Evolutionary conservation across 495 filamentous ascomycete genomes (phyloP), one percentile per base, ranked within the genome.

Genomic region (Aspergillus sclerotioniger): DNA sequence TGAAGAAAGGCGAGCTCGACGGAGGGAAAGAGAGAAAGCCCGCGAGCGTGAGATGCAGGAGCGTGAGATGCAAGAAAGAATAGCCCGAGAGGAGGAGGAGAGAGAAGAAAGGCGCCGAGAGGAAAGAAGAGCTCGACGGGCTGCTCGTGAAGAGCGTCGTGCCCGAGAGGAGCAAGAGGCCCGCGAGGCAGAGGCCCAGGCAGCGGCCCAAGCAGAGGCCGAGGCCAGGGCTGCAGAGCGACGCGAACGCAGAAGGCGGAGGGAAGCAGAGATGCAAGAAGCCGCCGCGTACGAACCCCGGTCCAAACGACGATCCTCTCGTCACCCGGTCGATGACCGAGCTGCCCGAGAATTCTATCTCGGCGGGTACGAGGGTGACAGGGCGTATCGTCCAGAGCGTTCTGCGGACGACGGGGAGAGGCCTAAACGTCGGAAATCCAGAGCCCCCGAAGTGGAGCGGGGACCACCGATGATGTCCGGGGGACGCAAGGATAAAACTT

Each of bases 401-500:
- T 60, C 59, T 2, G 71, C 65, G 17, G 74, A 75, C 12, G 61
- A 71, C 8, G 57, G 58, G 35, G 65, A 59, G 9, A 70, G 62
- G 28, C 46, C 64, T 20, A 67, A 62, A 50, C 74, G 70, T 20
- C 72, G 71, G 6, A 70, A 63, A 51, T 72, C 72, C 20, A 70
- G 64, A 21, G 66, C 62, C 2, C 65, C 65, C 1, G 29, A 66
- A 59, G 25, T 55, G 52, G 19, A 25, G 20, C 6, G 54, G 33
- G 21, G 33, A 8, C 58, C 54, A 6, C 69, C 69, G 9, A 60
- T 67, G 58, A 71, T 69, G 68, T 52, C 65, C 32, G 69, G 70
- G 31, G 70, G 62, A 33, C 67, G 67, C 33, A 72, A 71, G 62
- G 80, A 85, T 52, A 84, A 87, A 64, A 86, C 81, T 46, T 77